A percentile compares a stretch with the other conserved stretches of the same genome.
Conservation (phyloP, 208 protist genomes). For the Trypanosoma melophagium region DNA sequence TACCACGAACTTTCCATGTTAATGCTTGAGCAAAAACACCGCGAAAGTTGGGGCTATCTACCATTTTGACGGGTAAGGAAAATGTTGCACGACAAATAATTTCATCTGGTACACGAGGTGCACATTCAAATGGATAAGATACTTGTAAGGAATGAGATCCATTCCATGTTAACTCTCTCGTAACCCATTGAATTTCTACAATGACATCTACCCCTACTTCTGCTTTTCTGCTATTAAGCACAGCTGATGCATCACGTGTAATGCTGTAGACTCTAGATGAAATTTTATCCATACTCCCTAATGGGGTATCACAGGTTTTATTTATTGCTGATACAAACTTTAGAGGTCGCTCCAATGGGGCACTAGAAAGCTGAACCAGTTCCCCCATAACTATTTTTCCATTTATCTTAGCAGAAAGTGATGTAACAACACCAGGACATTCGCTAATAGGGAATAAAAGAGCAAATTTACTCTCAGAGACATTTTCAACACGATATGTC, state of each 20-base stretch:
- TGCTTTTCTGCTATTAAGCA: not conserved
- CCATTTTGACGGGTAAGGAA: constrained; percentile 27
- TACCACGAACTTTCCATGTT: constrained; percentile 25
- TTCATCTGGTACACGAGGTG: constrained; percentile 48
- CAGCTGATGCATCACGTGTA: constrained; percentile 10
- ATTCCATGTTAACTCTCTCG: constrained; percentile 11
- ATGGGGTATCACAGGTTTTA: constrained; percentile 17
- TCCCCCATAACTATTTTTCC: constrained; percentile 42
- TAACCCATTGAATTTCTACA: constrained; percentile 28
- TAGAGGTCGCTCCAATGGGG: constrained; percentile 10
- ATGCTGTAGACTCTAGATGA: constrained; percentile 11
- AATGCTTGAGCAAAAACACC: constrained; percentile 26
- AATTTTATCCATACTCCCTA: not conserved
- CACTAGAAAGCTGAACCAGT: constrained; percentile 26
- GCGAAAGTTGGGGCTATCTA: constrained; percentile 46
- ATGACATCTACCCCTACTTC: constrained; percentile 13
- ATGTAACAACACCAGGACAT: constrained; percentile 40
- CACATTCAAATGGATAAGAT: constrained; percentile 61
- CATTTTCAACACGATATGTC: constrained; percentile 34
- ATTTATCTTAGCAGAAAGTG: constrained; percentile 38
- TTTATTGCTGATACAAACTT: constrained; percentile 24
- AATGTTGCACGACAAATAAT: constrained; percentile 47
- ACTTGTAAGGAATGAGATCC: constrained; percentile 20
- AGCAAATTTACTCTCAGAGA: constrained; percentile 20
- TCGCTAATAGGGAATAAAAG: constrained; percentile 76